Percentiles rank a stretch among this genome's conserved stretches.
These are phyloP conservation scores for Phytopythium vexans DNA, from an alignment of 352 stramenopile genomes.

Conservation along the genomic window DNA sequence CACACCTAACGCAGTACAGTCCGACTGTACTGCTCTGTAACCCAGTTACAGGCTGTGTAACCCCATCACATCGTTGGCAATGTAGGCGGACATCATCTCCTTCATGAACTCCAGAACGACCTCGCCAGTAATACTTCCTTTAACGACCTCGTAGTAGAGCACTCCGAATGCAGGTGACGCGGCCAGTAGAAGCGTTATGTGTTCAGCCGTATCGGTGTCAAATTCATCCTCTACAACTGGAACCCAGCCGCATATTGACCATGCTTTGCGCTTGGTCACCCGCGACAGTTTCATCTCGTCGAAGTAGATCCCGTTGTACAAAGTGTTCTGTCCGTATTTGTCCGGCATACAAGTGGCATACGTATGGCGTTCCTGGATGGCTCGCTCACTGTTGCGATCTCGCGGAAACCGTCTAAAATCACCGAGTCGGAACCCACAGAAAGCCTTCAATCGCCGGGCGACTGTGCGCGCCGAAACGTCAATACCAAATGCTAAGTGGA, in stretches of 20 bases:
- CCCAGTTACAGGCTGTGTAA: too few species aligned
- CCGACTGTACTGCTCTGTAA: too few species aligned
- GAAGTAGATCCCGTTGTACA: constrained; percentile 1
- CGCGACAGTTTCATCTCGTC: constrained; percentile 1
- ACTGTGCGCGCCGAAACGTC: neutral
- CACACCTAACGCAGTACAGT: too few species aligned
- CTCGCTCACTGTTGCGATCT: neutral
- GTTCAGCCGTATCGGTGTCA: neutral
- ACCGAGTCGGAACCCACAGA: neutral
- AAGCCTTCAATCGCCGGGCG: neutral
- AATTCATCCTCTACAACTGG: neutral
- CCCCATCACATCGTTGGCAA: too few species aligned
- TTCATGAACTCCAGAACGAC: constrained; percentile 3
- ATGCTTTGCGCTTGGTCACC: neutral
- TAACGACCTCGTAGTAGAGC: neutral
- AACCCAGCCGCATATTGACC: neutral
- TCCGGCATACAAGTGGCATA: neutral
- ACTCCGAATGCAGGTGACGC: constrained; percentile 1
- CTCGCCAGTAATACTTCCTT: neutral
- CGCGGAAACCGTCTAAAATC: neutral
- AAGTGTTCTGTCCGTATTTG: constrained; percentile 1
- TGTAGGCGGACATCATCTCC: neutral
- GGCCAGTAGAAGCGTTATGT: neutral
- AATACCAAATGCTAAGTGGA: neutral
- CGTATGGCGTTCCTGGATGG: neutral